phyloP scores from a whole-genome alignment of 179 eudicot genomes.

The Silene coronaria region DNA sequence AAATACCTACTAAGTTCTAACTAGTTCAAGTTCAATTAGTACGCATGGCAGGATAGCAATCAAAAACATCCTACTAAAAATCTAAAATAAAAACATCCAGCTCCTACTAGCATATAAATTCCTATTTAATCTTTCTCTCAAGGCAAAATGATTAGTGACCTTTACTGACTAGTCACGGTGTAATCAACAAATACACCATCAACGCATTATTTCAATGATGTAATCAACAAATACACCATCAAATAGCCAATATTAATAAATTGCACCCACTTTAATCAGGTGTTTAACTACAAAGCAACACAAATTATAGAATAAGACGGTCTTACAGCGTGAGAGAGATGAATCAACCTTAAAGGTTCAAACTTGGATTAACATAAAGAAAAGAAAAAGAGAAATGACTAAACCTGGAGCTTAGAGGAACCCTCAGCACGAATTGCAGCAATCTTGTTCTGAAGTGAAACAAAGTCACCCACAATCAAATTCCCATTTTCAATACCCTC shows the following conservation, averaged over 20 bases:
- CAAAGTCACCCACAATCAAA: constrained; percentile 42
- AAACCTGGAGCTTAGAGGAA: constrained; percentile 68
- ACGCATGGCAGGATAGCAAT: too few species aligned
- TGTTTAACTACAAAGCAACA: background rate
- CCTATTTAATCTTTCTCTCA: too few species aligned
- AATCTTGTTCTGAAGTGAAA: constrained; percentile 44
- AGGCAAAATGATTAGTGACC: too few species aligned
- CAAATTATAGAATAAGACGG: background rate
- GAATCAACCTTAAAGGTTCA: background rate
- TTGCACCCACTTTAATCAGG: background rate
- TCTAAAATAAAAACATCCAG: too few species aligned
- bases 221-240: background rate
- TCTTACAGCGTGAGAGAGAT: too few species aligned
- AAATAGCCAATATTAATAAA: background rate
- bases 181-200: background rate
- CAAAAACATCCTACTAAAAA: too few species aligned
- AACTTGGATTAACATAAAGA: background rate
- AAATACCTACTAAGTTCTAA: background rate
- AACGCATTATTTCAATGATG: background rate
- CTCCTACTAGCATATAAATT: too few species aligned
- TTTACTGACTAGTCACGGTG: too few species aligned
- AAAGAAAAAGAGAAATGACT: background rate
- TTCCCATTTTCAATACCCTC: constrained; percentile 21
- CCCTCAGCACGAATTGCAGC: constrained; percentile 52
- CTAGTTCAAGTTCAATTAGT: background rate